Conservation (phyloP, 2,329 filamentous ascomycete genomes). For the Thelonectria olida region DNA sequence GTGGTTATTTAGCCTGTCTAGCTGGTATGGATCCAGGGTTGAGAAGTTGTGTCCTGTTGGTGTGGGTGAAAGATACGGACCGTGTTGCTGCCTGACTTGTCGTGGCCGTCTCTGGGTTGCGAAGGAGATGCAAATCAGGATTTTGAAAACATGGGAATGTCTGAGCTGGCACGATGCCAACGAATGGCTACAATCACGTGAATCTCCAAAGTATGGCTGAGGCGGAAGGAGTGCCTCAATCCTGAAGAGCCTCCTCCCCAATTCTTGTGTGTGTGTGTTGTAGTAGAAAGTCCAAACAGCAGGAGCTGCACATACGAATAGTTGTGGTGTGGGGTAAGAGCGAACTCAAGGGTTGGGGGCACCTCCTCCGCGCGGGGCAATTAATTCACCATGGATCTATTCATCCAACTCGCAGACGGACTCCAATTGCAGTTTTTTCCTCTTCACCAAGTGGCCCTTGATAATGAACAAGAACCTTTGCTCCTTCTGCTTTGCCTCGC, state of each 20-base stretch:
- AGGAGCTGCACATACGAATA: not conserved
- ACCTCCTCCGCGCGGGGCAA: conserved; percentile 12
- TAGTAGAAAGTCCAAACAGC: not conserved
- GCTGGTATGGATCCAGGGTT: conserved; percentile 7
- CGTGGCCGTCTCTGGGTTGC: not conserved
- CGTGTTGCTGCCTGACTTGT: conserved; percentile 19
- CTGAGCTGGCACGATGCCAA: not conserved
- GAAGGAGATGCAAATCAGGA: not conserved
- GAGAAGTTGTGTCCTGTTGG: not conserved
- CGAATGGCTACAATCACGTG: not conserved
- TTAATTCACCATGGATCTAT: not conserved
- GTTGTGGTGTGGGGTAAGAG: conserved; percentile 5
- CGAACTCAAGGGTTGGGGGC: conserved; percentile 11
- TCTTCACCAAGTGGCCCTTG: not conserved
- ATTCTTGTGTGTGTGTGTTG: not conserved
- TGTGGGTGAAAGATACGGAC: conserved; percentile 4
- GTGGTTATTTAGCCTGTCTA: not conserved
- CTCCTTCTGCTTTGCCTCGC: not conserved
- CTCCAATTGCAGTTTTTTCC: not conserved
- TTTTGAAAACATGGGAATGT: not conserved
- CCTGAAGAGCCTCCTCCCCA: not conserved
- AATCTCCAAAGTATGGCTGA: not conserved
- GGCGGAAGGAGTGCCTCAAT: not conserved
- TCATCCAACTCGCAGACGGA: not conserved
- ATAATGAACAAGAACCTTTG: not conserved